Base-by-base conservation (phyloP, 169 alveolate species). In the Plasmodium vinckei region DNA sequence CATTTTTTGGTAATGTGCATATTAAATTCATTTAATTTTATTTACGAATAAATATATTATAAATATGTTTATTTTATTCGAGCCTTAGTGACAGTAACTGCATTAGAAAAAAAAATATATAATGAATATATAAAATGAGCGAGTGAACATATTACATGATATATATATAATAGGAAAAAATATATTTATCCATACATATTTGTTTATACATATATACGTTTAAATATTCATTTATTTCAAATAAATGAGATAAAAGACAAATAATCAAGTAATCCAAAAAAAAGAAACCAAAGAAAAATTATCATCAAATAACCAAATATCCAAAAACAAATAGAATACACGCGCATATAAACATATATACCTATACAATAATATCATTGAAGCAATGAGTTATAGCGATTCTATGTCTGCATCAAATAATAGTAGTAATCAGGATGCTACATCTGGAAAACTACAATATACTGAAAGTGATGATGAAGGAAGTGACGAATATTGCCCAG, bases 401-500 rank as follows among this genome's bases (percentile, higher is more conserved):
- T 63, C 88, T 5, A 49, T 73, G 17, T 77, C 88, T 49, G 59
- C 33, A 19, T 77, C 88, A 27, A 77, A 77, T 46, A 57, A 64
- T 42, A 64, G 77, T 46, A 77, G 77, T 39, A 77, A 75, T 27
- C 77, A 77, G 25, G 88, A 77, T 64, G 88, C 88, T 9, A 77
- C 88, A 2, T 77, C 88, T 15, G 88, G 88, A 15, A 77, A 77
- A 47, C 23, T 77, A 7, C 88, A 77, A 64, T 77, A 77, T 68
- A 77, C 88, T 9, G 88, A 77, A 77, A 77, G 88, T 64, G 88
- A 77, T 64, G 88, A 77, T 77, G 88, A 77, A 19, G 88, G 88
- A 13, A 77, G 88, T 64, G 88, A 77, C 39, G 88, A 77, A 25
- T 77, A 77, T 49, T 77, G 88, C 47, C 51, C 63, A 19, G 98